phyloP scores from a whole-genome alignment of 495 filamentous ascomycete species.

The Daldinia caldariorum region DNA sequence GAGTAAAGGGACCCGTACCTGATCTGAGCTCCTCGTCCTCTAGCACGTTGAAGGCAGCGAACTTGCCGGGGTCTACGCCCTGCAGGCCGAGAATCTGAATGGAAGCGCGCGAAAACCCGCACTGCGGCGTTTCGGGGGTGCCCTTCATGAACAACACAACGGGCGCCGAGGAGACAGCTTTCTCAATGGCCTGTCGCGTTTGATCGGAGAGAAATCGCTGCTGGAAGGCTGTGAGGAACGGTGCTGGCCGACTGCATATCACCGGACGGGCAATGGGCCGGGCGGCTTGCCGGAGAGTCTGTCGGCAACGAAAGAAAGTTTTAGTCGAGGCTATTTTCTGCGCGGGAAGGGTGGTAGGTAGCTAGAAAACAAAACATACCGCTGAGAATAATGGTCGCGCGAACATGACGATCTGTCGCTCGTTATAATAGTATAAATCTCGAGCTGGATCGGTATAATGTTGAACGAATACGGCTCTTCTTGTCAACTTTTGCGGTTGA shows the following conservation, averaged over 20 bases:
- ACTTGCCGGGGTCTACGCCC: constrained; percentile 95
- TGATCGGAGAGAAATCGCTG: constrained; percentile 78
- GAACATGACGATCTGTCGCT: constrained; percentile 29
- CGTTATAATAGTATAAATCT: constrained; percentile 7
- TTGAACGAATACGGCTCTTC: not conserved
- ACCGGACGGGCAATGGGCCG: constrained; percentile 48
- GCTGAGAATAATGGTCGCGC: constrained; percentile 38
- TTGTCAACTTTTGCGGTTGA: constrained; percentile 10
- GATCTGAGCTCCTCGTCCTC: constrained; percentile 87
- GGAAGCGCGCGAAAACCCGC: constrained; percentile 93
- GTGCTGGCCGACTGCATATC: constrained; percentile 33
- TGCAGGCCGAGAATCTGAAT: constrained; percentile 95
- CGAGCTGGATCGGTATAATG: not conserved
- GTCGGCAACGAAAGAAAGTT: constrained; percentile 11
- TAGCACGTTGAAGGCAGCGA: constrained; percentile 94
- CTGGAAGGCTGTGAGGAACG: constrained; percentile 52
- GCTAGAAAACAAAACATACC: constrained; percentile 28
- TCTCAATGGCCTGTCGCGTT: constrained; percentile 82
- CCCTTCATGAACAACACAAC: constrained; percentile 99
- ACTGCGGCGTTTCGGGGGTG: constrained; percentile 96
- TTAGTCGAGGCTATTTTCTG: not conserved
- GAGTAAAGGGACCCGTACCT: constrained; percentile 65
- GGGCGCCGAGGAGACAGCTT: constrained; percentile 82
- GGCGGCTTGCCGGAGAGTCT: constrained; percentile 52
- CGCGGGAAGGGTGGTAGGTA: not conserved